Evolutionary conservation across 371 early-diverging fungal genomes (phyloP).

Genomic region (Syncephalis plumigaleata): DNA sequence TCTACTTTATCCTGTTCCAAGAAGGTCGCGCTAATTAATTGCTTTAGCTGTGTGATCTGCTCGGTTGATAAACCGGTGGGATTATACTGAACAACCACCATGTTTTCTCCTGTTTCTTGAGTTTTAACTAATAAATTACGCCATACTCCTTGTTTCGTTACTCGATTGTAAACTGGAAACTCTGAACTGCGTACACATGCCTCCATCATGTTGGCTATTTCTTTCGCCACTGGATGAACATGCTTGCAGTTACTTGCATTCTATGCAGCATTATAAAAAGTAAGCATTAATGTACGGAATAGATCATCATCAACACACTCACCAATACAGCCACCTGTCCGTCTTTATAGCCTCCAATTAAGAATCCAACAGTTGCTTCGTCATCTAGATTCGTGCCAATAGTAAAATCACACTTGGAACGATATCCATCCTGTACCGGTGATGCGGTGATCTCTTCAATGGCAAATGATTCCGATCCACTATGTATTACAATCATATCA

Average conservation of each 20-base stretch:
- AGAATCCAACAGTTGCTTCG: slow-evolving; percentile 46
- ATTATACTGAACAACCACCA: slow-evolving; percentile 44
- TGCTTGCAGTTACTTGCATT: slow-evolving; percentile 25
- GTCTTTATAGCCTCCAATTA: slow-evolving; percentile 41
- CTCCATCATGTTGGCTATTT: slow-evolving; percentile 26
- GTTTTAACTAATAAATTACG: slow-evolving; percentile 42
- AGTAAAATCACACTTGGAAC: slow-evolving; percentile 71
- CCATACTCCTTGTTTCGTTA: slow-evolving; percentile 39
- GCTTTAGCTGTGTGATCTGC: slow-evolving; percentile 19
- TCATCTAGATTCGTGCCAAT: slow-evolving; percentile 43
- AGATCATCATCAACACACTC: no score
- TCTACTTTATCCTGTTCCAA: slow-evolving; percentile 6
- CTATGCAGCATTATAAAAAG: neutral
- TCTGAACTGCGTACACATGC: slow-evolving; percentile 22
- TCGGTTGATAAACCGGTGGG: slow-evolving; percentile 20
- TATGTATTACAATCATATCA: no score
- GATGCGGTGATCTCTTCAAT: slow-evolving; percentile 33
- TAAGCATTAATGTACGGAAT: neutral
- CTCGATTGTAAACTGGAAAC: slow-evolving; percentile 36
- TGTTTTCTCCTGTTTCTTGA: slow-evolving; percentile 29
- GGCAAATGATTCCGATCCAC: slow-evolving; percentile 13
- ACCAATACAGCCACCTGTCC: slow-evolving; percentile 31
- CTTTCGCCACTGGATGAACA: slow-evolving; percentile 29
- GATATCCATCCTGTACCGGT: slow-evolving; percentile 41
- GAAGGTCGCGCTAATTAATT: slow-evolving; percentile 13